Evolutionary conservation across 1,139 yeast species (phyloP).

Genomic region (Debaryomyces sp.): DNA sequence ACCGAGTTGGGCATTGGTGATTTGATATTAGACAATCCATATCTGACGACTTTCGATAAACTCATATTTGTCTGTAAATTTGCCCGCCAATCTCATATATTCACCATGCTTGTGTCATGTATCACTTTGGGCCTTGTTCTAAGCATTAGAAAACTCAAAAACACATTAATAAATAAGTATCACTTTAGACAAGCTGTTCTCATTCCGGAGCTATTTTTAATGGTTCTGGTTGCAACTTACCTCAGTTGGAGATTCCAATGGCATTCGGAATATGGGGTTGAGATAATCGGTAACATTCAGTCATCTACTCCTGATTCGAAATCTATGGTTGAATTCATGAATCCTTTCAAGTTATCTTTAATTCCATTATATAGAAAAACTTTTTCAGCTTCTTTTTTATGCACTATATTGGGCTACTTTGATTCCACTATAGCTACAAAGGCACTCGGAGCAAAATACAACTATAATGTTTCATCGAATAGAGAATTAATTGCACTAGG

Average conservation of each 20-base stretch:
- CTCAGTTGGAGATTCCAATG: slow-evolving; percentile 26
- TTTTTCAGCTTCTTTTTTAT: slow-evolving; percentile 32
- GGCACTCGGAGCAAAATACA: slow-evolving; percentile 33
- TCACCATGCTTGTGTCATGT: slow-evolving; percentile 24
- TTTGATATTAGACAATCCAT: slow-evolving; percentile 23
- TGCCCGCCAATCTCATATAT: slow-evolving; percentile 20
- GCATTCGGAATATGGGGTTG: slow-evolving; percentile 28
- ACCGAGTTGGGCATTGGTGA: slow-evolving; percentile 31
- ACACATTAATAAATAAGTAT: slow-evolving; percentile 19
- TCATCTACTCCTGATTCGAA: slow-evolving; percentile 6
- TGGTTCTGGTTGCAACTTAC: slow-evolving; percentile 34
- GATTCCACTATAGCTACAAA: slow-evolving; percentile 39
- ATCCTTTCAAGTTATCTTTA: slow-evolving; percentile 25
- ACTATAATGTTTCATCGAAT: slow-evolving; percentile 35
- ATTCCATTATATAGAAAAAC: slow-evolving; percentile 24
- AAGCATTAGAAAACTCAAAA: slow-evolving; percentile 22
- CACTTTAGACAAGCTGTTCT: slow-evolving; percentile 24
- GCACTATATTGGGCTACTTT: slow-evolving; percentile 36
- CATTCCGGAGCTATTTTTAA: slow-evolving; percentile 34
- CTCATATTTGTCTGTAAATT: slow-evolving; percentile 20
- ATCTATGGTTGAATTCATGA: slow-evolving; percentile 17
- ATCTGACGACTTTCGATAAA: slow-evolving; percentile 27
- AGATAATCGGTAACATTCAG: slow-evolving; percentile 29
- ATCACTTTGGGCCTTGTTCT: slow-evolving; percentile 27
- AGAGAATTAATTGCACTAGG: slow-evolving; percentile 39